Percentiles rank a stretch among this genome's conserved stretches.
These are phyloP conservation scores for Saksenaea oblongispora DNA, from an alignment of 371 early-diverging fungal genomes.

Conservation along the genomic window DNA sequence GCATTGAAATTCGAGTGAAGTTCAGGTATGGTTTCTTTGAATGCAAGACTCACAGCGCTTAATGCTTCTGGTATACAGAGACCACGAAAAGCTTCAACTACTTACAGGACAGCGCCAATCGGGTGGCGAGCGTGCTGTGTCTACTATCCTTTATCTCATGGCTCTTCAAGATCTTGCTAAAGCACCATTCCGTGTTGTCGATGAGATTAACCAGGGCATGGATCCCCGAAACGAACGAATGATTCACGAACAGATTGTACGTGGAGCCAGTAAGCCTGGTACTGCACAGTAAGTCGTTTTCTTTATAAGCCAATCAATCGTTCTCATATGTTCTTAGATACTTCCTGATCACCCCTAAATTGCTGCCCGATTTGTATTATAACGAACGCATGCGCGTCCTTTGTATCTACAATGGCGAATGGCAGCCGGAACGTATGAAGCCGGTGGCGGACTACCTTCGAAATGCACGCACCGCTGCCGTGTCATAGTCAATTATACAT, in stretches of 20 bases:
- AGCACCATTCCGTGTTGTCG: slow-evolving; percentile 98
- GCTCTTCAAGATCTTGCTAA: slow-evolving; percentile 87
- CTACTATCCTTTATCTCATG: slow-evolving; percentile 97
- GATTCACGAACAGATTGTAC: slow-evolving; percentile 93
- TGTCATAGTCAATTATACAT: neutral
- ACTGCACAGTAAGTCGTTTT: slow-evolving; percentile 68
- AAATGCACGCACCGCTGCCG: slow-evolving; percentile 16
- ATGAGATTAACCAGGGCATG: slow-evolving; percentile 99
- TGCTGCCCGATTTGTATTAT: slow-evolving; percentile 95
- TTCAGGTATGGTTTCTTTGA: slow-evolving; percentile 57
- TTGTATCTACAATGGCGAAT: slow-evolving; percentile 94
- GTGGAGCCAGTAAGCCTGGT: slow-evolving; percentile 62
- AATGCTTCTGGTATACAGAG: slow-evolving; percentile 38
- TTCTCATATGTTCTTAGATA: slow-evolving; percentile 55
- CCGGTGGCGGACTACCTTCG: slow-evolving; percentile 31
- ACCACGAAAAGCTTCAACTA: slow-evolving; percentile 83
- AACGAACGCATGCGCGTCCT: slow-evolving; percentile 91
- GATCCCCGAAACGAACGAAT: slow-evolving; percentile 97
- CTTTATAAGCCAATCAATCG: slow-evolving; percentile 13
- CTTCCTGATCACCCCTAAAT: slow-evolving; percentile 99
- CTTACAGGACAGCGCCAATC: slow-evolving; percentile 95
- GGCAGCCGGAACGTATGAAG: slow-evolving; percentile 66
- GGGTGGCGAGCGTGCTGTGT: slow-evolving; percentile 96
- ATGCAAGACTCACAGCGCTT: neutral
- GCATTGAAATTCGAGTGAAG: slow-evolving; percentile 92